These are phyloP conservation scores for Mucor saturninus DNA, from an alignment of 371 early-diverging fungal genomes.

Conservation along the genomic window DNA sequence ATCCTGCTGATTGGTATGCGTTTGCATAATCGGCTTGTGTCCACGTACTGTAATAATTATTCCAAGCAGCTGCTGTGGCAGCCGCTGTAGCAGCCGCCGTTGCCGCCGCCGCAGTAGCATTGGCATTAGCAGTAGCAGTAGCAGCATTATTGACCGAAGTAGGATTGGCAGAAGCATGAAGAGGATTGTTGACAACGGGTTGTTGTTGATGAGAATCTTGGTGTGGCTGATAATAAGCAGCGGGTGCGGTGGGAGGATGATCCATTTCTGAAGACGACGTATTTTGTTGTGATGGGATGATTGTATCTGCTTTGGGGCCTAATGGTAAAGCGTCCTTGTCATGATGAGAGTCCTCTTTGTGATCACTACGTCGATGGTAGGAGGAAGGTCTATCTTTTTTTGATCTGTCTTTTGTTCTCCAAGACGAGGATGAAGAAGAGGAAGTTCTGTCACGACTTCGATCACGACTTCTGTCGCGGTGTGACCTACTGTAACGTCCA, in stretches of 20 bases:
- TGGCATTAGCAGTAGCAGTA: background rate
- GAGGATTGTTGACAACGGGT: too few relatives aligned
- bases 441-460: conserved; percentile 22
- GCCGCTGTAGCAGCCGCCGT: background rate
- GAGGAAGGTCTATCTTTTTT: background rate
- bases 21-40: conserved; percentile 22
- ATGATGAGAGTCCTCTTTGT: conserved; percentile 1
- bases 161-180: too few relatives aligned
- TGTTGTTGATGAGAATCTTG: conserved; percentile 12
- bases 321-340: conserved; percentile 1
- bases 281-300: background rate
- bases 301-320: conserved; percentile 23
- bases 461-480: conserved; percentile 17
- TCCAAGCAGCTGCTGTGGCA: conserved; percentile 23
- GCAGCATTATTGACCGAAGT: background rate
- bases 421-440: conserved; percentile 15
- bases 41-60: conserved; percentile 29
- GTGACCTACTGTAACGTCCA: conserved; percentile 11
- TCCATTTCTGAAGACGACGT: background rate
- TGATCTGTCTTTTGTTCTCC: conserved; percentile 8
- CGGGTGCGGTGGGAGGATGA: conserved; percentile 31
- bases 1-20: conserved; percentile 9
- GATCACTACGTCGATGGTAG: conserved; percentile 19
- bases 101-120: too few relatives aligned
- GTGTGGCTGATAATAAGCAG: conserved; percentile 25